Evolutionary conservation across 2,329 filamentous ascomycete genomes (phyloP), one percentile per base, ranked within the genome.

Genomic region (Colletotrichum paranaense): DNA sequence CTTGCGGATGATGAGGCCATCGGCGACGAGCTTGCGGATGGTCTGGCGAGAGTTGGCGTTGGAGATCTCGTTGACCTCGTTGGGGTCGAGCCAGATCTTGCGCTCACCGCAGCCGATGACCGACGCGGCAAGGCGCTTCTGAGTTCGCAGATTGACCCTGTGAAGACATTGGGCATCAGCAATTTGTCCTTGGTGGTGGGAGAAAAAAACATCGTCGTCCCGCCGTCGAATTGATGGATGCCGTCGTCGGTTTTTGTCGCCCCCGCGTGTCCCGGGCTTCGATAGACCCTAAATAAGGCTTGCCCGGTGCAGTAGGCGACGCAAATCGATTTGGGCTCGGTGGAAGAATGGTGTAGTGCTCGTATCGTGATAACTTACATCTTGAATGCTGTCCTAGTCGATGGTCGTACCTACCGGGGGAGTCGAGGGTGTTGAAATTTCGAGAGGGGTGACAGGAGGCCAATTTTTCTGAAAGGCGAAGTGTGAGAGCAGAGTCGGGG

Each of bases 61-160:
- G 91, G 94, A 95, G 90, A 99, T 99, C 90, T 99, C 97, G 91
- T 89, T 97, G 89, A 95, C 92, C 91, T 99, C 97, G 88, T 97
- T 98, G 88, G 97, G 97, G 89, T 99, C 97, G 86, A 99, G 95
- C 97, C 97, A 99, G 90, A 99, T 97, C 94, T 99, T 99, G 93
- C 96, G 94, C 94, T 99, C 93, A 87, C 97, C 97, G 91, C 95
- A 97, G 92, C 95, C 95, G 87, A 98, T 94, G 88, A 99, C 97
- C 88, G 96, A 94, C 85, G 97, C 95, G 87, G 97, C 97, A 85
- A 99, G 95, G 90, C 97, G 96, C 94, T 99, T 99, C 93, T 99
- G 97, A 88, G 97, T 98, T 88, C 93, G 93, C 89, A 99, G 94
- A 88, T 98, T 98, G 94, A 98, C 95, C 97, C 97, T 99, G 86